These are phyloP conservation scores for Pythium rhizo-oryzae DNA, from an alignment of 352 stramenopile genomes.

Conservation along the genomic window DNA sequence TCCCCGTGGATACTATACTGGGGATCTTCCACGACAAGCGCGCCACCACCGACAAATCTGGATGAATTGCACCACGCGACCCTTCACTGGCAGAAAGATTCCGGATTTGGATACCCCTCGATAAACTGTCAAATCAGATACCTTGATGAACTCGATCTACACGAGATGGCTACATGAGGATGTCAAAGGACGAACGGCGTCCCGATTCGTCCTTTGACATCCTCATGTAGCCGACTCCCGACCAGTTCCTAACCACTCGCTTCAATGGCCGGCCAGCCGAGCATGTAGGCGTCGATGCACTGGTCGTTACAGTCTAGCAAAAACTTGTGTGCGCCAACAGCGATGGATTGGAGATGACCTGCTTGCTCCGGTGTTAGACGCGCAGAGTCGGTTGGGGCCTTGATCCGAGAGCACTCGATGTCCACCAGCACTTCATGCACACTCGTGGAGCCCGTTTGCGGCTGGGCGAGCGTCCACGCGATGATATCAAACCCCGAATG, in stretches of 20 bases:
- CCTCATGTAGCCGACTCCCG: slow-evolving; percentile 15
- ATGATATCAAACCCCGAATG: neutral
- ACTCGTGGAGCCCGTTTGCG: neutral
- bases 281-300: neutral
- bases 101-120: neutral
- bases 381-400: neutral
- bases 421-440: neutral
- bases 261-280: neutral
- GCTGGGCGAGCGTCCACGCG: neutral
- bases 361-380: neutral
- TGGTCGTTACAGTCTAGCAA: neutral
- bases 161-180: slow-evolving; percentile 13
- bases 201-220: neutral
- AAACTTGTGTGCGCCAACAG: neutral
- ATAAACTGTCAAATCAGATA: slow-evolving; percentile 3
- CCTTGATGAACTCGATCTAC: neutral
- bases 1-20: too few species aligned
- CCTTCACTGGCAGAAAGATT: neutral
- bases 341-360: neutral
- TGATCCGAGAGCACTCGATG: neutral
- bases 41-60: neutral
- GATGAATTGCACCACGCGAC: neutral
- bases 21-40: too few species aligned
- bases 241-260: too few species aligned
- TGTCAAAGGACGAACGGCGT: neutral